phyloP scores from a whole-genome alignment of 352 stramenopile species.

The Globisporangium camurandrum region DNA sequence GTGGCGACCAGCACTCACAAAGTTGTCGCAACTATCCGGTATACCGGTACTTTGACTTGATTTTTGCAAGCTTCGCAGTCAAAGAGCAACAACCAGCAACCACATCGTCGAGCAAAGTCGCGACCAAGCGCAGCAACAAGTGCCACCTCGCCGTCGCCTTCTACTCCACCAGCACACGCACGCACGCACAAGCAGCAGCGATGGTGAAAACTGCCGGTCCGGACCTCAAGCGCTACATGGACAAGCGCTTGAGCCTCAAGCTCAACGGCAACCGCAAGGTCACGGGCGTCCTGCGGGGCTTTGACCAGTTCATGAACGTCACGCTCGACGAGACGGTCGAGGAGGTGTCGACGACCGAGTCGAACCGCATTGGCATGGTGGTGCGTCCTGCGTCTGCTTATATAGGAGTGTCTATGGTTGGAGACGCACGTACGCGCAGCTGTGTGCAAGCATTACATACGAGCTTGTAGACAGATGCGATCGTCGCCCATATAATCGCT shows the following conservation, averaged over 20 bases:
- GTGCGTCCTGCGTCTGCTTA: constrained; percentile 36
- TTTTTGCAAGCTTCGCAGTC: no score
- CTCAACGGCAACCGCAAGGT: constrained; percentile 95
- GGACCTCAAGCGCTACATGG: constrained; percentile 91
- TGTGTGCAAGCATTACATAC: not conserved
- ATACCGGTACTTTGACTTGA: no score
- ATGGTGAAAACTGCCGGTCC: constrained; percentile 79
- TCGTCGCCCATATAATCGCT: no score
- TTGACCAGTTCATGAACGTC: constrained; percentile 97
- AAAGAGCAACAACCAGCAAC: not conserved
- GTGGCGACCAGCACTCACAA: no score
- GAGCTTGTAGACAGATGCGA: no score
- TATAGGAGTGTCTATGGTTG: not conserved
- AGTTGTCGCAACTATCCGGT: no score
- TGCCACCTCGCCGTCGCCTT: not conserved
- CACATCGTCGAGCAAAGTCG: not conserved
- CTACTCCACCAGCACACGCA: constrained; percentile 2
- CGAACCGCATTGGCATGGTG: constrained; percentile 90
- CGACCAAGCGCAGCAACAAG: constrained; percentile 5
- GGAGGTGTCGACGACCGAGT: constrained; percentile 81
- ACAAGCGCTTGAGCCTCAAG: constrained; percentile 92
- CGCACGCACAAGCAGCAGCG: constrained; percentile 5
- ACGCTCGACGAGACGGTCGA: constrained; percentile 92
- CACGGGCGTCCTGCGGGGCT: constrained; percentile 89
- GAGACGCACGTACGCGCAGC: not conserved